Base-by-base conservation (phyloP, 2,329 filamentous ascomycete genomes). In the Ilyonectria destructans region DNA sequence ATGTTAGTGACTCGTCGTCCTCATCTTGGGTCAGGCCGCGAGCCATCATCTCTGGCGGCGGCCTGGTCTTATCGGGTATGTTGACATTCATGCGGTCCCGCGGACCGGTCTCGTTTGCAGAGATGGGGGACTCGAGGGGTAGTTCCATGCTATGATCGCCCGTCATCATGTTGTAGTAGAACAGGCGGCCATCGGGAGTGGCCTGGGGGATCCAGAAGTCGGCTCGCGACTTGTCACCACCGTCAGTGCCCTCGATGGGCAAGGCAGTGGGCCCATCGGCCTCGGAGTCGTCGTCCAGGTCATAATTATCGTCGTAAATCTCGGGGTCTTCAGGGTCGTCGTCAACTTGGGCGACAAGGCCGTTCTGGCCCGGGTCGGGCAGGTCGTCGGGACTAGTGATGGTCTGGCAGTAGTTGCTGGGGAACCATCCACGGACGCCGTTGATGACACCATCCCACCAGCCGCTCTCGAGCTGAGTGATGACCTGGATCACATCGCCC, bases 401-500 rank as follows among this genome's bases (percentile, higher is more conserved):
- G 71, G 96, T 90, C 73, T 94, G 91, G 84, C 96, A 98, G 84
- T 99, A 99, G 82, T 99, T 99, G 86, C 96, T 98, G 43, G 96
- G 96, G 81, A 99, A 99, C 96, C 96, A 99, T 80, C 96, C 96
- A 79, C 96, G 92, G 74, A 97, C 93, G 67, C 95, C 94, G 78
- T 98, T 96, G 80, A 99, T 97, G 63, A 99, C 94, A 56, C 96
- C 96, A 84, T 99, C 96, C 96, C 96, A 99, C 96, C 96, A 99
- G 64, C 96, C 96, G 77, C 95, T 98, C 82, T 99, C 96, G 65
- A 98, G 88, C 83, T 98, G 96, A 60, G 96, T 99, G 77, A 99
- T 96, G 76, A 99, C 96, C 84, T 98, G 96, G 77, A 99, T 99
- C 74, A 98, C 91, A 83, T 99, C 96, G 78, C 96, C 96, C 81